Percentiles rank a stretch among this genome's conserved stretches.
Evolutionary conservation across 208 protist genomes (phyloP).

Genomic region (Leptomonas seymouri): DNA sequence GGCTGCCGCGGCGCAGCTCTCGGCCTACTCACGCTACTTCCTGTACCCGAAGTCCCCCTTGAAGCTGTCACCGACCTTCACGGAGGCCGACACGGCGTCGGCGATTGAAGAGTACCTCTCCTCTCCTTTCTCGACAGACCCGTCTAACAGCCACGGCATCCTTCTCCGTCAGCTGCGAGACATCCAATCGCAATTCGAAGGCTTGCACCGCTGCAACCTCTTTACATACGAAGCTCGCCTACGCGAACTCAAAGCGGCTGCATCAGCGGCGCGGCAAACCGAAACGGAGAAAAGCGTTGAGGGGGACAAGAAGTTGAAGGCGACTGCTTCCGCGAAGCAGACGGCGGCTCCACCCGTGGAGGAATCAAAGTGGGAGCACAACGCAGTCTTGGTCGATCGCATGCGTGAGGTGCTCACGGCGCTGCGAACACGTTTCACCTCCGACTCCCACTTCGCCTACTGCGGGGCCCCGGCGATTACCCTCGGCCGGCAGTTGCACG

Average conservation of each 20-base stretch:
- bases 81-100: background rate
- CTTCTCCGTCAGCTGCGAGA: conserved; percentile 19
- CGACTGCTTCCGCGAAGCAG: background rate
- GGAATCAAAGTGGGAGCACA: conserved; percentile 21
- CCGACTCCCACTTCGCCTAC: conserved; percentile 29
- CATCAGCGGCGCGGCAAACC: background rate
- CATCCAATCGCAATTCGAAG: conserved; percentile 14
- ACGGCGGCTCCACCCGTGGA: background rate
- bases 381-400: conserved; percentile 28
- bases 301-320: background rate
- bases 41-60: conserved; percentile 11
- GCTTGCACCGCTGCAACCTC: conserved; percentile 19
- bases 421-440: conserved; percentile 17
- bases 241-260: background rate
- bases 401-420: conserved; percentile 40
- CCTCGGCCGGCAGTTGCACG: conserved; percentile 34
- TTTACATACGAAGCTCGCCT: conserved; percentile 25
- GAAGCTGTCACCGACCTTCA: background rate
- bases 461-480: conserved; percentile 21
- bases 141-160: conserved; percentile 3
- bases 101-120: background rate
- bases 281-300: background rate
- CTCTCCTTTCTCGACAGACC: conserved; percentile 8
- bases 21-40: conserved; percentile 26
- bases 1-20: conserved; percentile 11